Base-by-base conservation (phyloP, 495 filamentous ascomycete genomes). In the Aspergillus panamensis region DNA sequence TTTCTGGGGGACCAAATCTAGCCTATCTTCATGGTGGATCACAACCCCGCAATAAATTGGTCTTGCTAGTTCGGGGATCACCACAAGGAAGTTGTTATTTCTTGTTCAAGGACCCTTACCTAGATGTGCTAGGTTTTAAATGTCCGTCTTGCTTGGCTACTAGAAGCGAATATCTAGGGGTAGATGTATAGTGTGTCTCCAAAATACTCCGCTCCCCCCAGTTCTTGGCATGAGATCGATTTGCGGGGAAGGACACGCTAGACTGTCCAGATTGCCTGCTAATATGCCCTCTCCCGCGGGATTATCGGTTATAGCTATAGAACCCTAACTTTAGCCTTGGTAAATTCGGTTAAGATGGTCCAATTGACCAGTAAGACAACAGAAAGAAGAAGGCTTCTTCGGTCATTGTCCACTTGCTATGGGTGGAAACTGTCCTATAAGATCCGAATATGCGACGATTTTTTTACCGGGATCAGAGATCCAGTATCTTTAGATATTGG, bases 211-310 rank as follows among this genome's bases (percentile, higher is more conserved):
- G 37, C 48, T 9, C 30, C 48, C 35, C 32, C 43, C 40, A 44
- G 20, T 25, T 21, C 59, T 61, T 61, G 59, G 59, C 59, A 56
- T 29, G 29, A 45, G 40, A 44, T 47, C n/a, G 33, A 21, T 48
- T n/a, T 48, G 59, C 59, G 59, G 53, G 59, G 59, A 53, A 48
- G n/a, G 20, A 9, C 16, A 37, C 53, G 32, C 59, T 31, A 52
- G 14, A 32, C 48, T 20, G 31, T 39, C 53, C 17, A 57, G 6
- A 48, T 48, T 43, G n/a, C 8, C 13, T 35, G 17, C 37, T 16
- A 51, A 19, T 5, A 9, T 19, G 14, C 21, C 14, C 37, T 32
- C 42, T 33, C 19, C 53, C 52, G 52, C 59, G 51, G 52, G 43
- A 19, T 17, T 33, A n/a, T 30, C 51, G 51, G 59, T 29, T 57